Evolutionary conservation across 768 basidiomycete genomes (phyloP).

Genomic region (Paxillus involutus): DNA sequence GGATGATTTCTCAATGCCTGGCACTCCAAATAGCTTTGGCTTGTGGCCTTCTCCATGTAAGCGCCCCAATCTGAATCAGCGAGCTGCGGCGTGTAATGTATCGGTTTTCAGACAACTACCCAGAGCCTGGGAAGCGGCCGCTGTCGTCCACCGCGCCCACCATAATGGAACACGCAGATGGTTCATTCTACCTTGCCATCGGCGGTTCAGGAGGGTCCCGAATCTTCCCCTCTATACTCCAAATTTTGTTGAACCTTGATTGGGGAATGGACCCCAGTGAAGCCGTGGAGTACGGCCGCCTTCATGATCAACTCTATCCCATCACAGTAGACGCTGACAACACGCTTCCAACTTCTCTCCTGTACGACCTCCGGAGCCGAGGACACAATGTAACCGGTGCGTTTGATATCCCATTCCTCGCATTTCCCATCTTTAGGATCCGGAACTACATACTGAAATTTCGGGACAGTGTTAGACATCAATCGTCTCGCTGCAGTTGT

Average conservation of each 20-base stretch:
- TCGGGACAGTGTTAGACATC: slow-evolving; percentile 54
- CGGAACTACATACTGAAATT: not conserved
- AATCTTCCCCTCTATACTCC: slow-evolving; percentile 80
- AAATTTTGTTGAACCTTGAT: slow-evolving; percentile 70
- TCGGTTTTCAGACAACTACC: slow-evolving; percentile 71
- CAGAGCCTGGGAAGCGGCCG: slow-evolving; percentile 84
- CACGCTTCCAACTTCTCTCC: slow-evolving; percentile 53
- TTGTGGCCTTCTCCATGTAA: slow-evolving; percentile 79
- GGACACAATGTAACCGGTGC: slow-evolving; percentile 76
- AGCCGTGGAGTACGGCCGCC: slow-evolving; percentile 81
- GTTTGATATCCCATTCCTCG: slow-evolving; percentile 11
- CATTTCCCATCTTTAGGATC: not conserved
- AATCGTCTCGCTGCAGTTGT: slow-evolving; percentile 76
- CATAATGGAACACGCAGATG: slow-evolving; percentile 76
- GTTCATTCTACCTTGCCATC: slow-evolving; percentile 67
- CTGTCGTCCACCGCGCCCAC: slow-evolving; percentile 82
- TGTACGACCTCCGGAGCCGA: slow-evolving; percentile 52
- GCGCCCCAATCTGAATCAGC: slow-evolving; percentile 13
- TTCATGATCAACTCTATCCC: slow-evolving; percentile 89
- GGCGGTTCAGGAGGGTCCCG: slow-evolving; percentile 89
- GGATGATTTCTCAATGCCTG: slow-evolving; percentile 93
- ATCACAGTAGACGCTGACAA: slow-evolving; percentile 57
- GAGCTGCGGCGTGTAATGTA: slow-evolving; percentile 1
- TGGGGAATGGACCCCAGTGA: slow-evolving; percentile 78
- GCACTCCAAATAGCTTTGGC: slow-evolving; percentile 80